Evolutionary conservation across 176 grass and related monocot genomes (phyloP).

Genomic region (Saccharum spontaneum): DNA sequence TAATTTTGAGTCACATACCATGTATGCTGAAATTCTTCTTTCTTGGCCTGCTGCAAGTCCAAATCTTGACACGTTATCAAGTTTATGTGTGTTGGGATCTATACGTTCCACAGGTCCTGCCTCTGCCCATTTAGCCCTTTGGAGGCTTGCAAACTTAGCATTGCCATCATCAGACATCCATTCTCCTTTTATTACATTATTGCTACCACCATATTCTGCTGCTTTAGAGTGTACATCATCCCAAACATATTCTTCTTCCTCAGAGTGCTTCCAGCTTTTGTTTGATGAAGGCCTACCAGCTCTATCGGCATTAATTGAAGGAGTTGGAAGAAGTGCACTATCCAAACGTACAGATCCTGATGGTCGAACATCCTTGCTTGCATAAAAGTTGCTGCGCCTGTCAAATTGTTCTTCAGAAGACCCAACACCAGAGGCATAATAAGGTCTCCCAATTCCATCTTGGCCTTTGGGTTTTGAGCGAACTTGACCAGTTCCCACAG

Average conservation of each 20-base stretch:
- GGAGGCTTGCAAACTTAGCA: constrained; percentile 46
- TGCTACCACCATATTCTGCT: constrained; percentile 44
- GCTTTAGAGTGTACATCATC: constrained; percentile 62
- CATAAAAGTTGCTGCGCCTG: constrained; percentile 46
- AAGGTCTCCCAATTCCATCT: constrained; percentile 45
- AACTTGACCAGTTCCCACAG: constrained; percentile 43
- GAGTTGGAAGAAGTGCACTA: constrained; percentile 44
- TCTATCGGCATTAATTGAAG: constrained; percentile 50
- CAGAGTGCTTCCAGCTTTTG: constrained; percentile 89
- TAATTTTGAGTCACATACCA: constrained; percentile 48
- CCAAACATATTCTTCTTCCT: constrained; percentile 98
- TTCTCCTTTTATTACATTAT: constrained; percentile 58
- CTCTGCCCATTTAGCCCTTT: constrained; percentile 56
- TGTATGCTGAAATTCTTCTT: constrained; percentile 39
- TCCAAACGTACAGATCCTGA: constrained; percentile 50
- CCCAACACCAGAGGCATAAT: constrained; percentile 35
- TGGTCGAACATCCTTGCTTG: constrained; percentile 40
- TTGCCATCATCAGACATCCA: constrained; percentile 50
- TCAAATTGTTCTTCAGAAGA: constrained; percentile 46
- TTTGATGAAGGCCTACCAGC: constrained; percentile 50
- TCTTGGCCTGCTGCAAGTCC: constrained; percentile 44
- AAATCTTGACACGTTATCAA: constrained; percentile 42
- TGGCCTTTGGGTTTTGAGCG: constrained; percentile 49
- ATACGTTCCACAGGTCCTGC: constrained; percentile 31
- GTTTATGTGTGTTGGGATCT: constrained; percentile 41